phyloP scores from a whole-genome alignment of 805 yeast species.

The Lipomyces oligophaga region DNA sequence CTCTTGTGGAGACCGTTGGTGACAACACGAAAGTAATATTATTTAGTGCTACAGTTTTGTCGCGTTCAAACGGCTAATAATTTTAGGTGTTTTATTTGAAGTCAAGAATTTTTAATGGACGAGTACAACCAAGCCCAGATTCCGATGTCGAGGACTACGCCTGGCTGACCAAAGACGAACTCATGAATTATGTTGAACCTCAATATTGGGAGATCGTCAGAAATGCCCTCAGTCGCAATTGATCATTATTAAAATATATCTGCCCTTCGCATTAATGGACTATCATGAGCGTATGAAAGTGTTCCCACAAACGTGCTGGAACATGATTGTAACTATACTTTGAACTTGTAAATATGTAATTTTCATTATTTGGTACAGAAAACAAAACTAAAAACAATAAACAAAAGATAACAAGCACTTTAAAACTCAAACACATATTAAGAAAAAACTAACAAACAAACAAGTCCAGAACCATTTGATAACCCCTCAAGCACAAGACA shows the following conservation, averaged over 20 bases:
- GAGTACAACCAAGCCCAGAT: conserved; percentile 49
- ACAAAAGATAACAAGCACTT: neutral
- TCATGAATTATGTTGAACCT: conserved; percentile 48
- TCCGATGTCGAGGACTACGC: conserved; percentile 50
- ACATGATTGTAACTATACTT: too few species aligned
- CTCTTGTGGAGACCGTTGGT: too few species aligned
- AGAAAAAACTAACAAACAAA: neutral
- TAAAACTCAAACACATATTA: neutral
- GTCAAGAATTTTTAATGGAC: conserved; percentile 84
- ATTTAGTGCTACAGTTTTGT: too few species aligned
- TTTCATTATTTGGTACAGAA: neutral
- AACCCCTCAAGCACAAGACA: neutral
- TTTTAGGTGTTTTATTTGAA: conserved; percentile 69
- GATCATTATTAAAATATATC: neutral
- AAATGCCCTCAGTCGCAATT: conserved; percentile 3
- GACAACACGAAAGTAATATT: too few species aligned
- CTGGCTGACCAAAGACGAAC: conserved; percentile 85
- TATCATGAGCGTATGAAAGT: too few species aligned
- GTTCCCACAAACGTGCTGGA: too few species aligned
- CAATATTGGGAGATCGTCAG: conserved; percentile 40
- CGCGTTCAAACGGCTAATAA: too few species aligned
- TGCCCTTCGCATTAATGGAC: neutral
- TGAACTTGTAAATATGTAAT: too few species aligned
- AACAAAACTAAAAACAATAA: neutral
- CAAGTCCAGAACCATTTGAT: neutral